Base-by-base conservation (phyloP, 2,329 filamentous ascomycete species). In the Penicillium sp. region DNA sequence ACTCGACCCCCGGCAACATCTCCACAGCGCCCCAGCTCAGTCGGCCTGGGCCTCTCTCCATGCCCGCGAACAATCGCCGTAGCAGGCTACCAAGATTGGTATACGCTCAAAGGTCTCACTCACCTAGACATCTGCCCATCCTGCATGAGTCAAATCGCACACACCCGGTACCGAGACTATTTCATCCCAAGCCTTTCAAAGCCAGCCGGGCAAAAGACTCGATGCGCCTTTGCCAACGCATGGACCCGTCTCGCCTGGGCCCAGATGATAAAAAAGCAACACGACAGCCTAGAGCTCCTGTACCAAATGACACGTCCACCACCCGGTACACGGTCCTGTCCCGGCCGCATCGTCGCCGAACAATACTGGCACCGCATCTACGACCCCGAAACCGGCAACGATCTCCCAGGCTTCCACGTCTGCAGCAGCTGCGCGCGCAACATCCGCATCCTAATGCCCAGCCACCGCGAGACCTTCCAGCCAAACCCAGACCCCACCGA, bases 201-300 rank as follows among this genome's bases (percentile, higher is more conserved):
- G 17, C 79, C 84, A 5, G 77, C 81, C 3, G 82, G 84, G 15
- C 78, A 81, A 41, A 80, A 84, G 45, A 81, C 90, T 8, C 80
- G 83, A 45, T 97, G 93, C 75, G 88, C 92, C 62, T 91, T 97
- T 73, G 90, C 90, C 31, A 82, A 85, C 13, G 85, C 88, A 0
- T 97, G 92, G 91, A 88, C 91, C 66, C 86, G 90, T 29, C 86
- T 96, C 39, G 92, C 92, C 0, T 96, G 89, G 86, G 81, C 93
- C 3, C 81, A 96, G 61, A 93, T 87, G 2, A 78, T 89, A 52
- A 91, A 92, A 73, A 85, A 90, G 63, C 77, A 85, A 13, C 79
- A 84, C 19, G 79, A 82, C 3, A 86, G 91, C 62, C 77, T 94
- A 41, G 83, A 84, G 13, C 76, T 96, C 6, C 80, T 97, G 31